These are phyloP conservation scores for Steccherinum ochraceum DNA, from an alignment of 768 basidiomycete species.

Conservation along the genomic window DNA sequence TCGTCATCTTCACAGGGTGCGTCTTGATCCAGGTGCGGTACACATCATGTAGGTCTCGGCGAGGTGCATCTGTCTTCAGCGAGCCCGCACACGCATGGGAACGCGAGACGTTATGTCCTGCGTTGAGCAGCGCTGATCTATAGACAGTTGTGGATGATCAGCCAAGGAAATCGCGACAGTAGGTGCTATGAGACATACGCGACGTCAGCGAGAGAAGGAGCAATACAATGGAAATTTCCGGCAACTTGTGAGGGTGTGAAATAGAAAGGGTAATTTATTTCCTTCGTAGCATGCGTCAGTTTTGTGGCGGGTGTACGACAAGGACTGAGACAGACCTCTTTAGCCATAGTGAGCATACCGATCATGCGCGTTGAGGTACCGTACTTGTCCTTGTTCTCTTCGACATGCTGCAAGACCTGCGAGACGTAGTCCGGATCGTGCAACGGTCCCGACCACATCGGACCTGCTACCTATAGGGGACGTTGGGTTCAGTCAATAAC, in stretches of 20 bases:
- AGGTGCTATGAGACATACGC: conserved; percentile 44
- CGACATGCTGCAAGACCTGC: conserved; percentile 71
- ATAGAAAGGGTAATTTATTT: conserved; percentile 74
- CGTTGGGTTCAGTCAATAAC: not conserved
- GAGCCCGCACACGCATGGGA: conserved; percentile 90
- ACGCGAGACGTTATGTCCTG: conserved; percentile 77
- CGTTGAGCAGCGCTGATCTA: conserved; percentile 88
- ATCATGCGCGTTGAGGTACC: conserved; percentile 82
- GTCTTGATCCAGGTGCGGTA: conserved; percentile 79
- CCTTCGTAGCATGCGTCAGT: conserved; percentile 36
- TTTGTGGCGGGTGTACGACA: not conserved
- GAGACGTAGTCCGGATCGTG: conserved; percentile 72
- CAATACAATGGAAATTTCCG: conserved; percentile 74
- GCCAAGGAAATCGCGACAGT: not conserved
- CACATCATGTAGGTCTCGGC: conserved; percentile 69
- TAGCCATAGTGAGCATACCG: conserved; percentile 90
- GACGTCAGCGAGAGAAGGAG: conserved; percentile 68
- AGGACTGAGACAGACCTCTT: conserved; percentile 52
- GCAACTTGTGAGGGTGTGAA: conserved; percentile 81
- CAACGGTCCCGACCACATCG: conserved; percentile 92
- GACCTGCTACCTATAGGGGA: conserved; percentile 69
- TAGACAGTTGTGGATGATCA: not conserved
- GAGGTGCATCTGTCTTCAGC: conserved; percentile 81
- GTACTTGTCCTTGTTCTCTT: conserved; percentile 55
- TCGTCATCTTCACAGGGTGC: conserved; percentile 80